Evolutionary conservation across 2,329 filamentous ascomycete genomes (phyloP).

Genomic region (Phialophora expanda): DNA sequence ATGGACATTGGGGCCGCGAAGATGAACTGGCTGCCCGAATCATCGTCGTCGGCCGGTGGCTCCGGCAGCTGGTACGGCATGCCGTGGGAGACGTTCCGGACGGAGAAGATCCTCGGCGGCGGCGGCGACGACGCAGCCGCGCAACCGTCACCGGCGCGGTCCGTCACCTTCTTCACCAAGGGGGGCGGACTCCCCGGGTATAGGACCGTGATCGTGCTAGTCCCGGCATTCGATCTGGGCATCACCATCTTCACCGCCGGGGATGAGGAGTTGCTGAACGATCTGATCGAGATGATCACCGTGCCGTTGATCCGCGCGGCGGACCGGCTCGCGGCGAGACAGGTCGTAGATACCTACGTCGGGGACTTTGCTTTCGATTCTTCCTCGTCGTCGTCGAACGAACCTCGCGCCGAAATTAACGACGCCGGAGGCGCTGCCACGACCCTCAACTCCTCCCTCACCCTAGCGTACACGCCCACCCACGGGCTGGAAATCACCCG

Average conservation of each 20-base stretch:
- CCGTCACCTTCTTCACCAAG: conserved; percentile 55
- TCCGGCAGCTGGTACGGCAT: conserved; percentile 52
- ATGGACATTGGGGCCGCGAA: conserved; percentile 44
- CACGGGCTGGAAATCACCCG: conserved; percentile 34
- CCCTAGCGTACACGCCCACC: conserved; percentile 31
- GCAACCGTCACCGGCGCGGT: conserved; percentile 34
- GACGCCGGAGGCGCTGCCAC: conserved; percentile 5
- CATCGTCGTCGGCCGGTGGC: conserved; percentile 47
- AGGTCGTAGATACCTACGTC: conserved; percentile 28
- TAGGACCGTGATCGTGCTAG: conserved; percentile 46
- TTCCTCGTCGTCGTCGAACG: not conserved
- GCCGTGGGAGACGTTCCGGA: conserved; percentile 56
- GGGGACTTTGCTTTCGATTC: conserved; percentile 16
- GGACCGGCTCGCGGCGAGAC: conserved; percentile 29
- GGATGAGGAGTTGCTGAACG: conserved; percentile 21
- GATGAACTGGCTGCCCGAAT: conserved; percentile 50
- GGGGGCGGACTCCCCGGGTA: conserved; percentile 52
- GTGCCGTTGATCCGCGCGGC: conserved; percentile 36
- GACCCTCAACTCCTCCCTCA: conserved; percentile 29
- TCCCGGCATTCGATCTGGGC: conserved; percentile 57
- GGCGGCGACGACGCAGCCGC: conserved; percentile 33
- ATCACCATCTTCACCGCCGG: conserved; percentile 49
- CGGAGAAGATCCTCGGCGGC: conserved; percentile 47
- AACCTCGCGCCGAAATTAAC: too few species aligned
- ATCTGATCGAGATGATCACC: conserved; percentile 30